Conservation (phyloP, 1,284 basidiomycete species). For the Boletus calvinii region DNA sequence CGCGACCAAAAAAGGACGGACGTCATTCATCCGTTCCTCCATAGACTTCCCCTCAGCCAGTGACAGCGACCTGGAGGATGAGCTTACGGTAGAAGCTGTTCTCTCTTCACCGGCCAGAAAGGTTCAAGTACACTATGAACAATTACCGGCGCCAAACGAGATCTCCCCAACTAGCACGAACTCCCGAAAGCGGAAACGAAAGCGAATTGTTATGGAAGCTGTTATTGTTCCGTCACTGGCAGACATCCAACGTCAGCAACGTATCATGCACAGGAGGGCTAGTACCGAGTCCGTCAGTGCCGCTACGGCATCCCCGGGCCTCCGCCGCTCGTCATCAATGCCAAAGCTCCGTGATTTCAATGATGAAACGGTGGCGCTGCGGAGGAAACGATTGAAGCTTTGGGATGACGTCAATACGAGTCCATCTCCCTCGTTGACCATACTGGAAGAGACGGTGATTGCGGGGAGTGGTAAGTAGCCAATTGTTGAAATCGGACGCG, state of each 20-base stretch:
- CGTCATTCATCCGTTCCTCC: slow-evolving; percentile 33
- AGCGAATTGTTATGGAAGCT: slow-evolving; percentile 51
- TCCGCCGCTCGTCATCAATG: slow-evolving; percentile 32
- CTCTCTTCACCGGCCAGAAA: slow-evolving; percentile 26
- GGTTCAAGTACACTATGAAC: background rate
- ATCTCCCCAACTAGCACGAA: slow-evolving; percentile 3
- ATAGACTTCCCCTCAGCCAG: slow-evolving; percentile 20
- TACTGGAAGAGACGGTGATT: slow-evolving; percentile 35
- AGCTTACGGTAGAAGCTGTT: slow-evolving; percentile 27
- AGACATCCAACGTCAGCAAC: slow-evolving; percentile 25
- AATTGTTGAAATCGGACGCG: background rate
- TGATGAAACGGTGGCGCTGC: slow-evolving; percentile 13
- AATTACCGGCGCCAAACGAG: background rate
- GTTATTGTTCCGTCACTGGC: slow-evolving; percentile 50
- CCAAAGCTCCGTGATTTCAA: slow-evolving; percentile 19
- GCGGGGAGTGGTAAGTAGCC: slow-evolving; percentile 45
- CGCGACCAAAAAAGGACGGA: slow-evolving; percentile 35
- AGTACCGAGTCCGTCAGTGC: slow-evolving; percentile 15
- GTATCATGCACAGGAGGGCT: slow-evolving; percentile 23
- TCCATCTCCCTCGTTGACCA: slow-evolving; percentile 33
- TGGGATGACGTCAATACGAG: slow-evolving; percentile 21
- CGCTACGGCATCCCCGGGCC: slow-evolving; percentile 3
- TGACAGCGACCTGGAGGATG: slow-evolving; percentile 31
- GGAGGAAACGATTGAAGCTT: slow-evolving; percentile 27
- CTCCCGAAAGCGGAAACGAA: slow-evolving; percentile 43